Base-by-base conservation (phyloP, 805 yeast species). In the Phaffomyces opuntiae region DNA sequence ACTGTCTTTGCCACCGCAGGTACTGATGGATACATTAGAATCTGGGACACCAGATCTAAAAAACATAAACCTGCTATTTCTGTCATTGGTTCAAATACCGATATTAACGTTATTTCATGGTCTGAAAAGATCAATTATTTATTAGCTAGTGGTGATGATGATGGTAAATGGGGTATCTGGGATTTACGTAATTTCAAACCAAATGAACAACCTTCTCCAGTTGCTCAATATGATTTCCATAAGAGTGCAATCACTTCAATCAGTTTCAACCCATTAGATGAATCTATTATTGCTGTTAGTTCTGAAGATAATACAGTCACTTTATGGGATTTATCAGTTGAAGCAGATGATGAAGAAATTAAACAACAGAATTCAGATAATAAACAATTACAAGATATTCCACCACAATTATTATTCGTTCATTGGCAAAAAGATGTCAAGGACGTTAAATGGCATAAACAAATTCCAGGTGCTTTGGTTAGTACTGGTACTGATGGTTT, bases 351-450 rank as follows among this genome's bases (percentile, higher is more conserved):
- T 62, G 98, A 91, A 62, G 99, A 91, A 67, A 85, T 91, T 53
- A 80, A 86, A 47, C 85, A 83, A 60, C 97, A 91, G 68, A 77
- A 80, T 56, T 75, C 79, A 47, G 93, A 84, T 57, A 77, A 81
- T 36, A 75, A 77, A 55, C 97, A 90, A 56, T 71, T 93, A 53
- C 82, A 81, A 53, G 95, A 85, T 57, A 87, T 91, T 52, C 99
- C 99, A 16, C 93, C 98, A 21, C 99, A 93, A 67, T 74, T 93
- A 58, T 71, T 93, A 63, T 93, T 93, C 69, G 96, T 91, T 39
- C 99, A 93, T 65, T 93, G 98, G 98, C 99, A 93, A 71, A 81
- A 82, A 57, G 95, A 93, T 60, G 97, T 91, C 45, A 93, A 93
- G 71, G 99, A 93, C 64, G 96, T 91, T 41, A 86, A 95, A 68